Conservation (phyloP, 2,329 filamentous ascomycete species). For the Neurospora crassa region DNA sequence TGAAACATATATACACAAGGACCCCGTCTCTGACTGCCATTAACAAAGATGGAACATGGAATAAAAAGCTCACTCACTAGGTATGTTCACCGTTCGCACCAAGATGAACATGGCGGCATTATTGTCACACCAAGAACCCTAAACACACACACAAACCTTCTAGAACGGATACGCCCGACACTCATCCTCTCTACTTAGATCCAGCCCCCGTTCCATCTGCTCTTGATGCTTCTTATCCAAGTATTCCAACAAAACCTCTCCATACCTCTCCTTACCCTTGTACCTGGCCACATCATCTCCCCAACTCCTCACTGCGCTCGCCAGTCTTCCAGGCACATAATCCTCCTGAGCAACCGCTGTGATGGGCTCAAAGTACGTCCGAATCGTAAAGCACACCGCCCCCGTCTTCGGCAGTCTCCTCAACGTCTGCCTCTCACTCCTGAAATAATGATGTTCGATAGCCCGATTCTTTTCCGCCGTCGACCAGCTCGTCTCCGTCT, state of each 20-base stretch:
- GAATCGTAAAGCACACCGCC: slow-evolving; percentile 62
- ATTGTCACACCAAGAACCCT: background rate
- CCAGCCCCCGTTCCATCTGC: slow-evolving; percentile 59
- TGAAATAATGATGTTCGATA: slow-evolving; percentile 65
- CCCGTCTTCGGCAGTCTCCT: slow-evolving; percentile 49
- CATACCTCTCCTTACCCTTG: slow-evolving; percentile 69
- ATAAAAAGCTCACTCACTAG: background rate
- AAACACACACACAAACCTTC: background rate
- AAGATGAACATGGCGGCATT: background rate
- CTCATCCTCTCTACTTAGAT: slow-evolving; percentile 51
- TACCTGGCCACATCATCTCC: slow-evolving; percentile 67
- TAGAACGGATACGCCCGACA: slow-evolving; percentile 49
- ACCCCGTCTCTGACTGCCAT: no score
- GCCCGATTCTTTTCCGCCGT: slow-evolving; percentile 66
- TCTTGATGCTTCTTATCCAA: slow-evolving; percentile 65
- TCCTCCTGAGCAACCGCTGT: slow-evolving; percentile 59
- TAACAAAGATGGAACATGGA: background rate
- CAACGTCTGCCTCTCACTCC: slow-evolving; percentile 65
- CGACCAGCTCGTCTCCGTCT: slow-evolving; percentile 51
- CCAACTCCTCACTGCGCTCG: slow-evolving; percentile 74
- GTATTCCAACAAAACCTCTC: slow-evolving; percentile 64
- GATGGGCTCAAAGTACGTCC: slow-evolving; percentile 70
- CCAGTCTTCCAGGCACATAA: slow-evolving; percentile 68
- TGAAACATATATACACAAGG: background rate
- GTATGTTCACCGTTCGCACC: background rate